A percentile compares a stretch with the other conserved stretches of the same genome.
Conservation (phyloP, 2,329 filamentous ascomycete species). For the Exophiala calicioides region DNA sequence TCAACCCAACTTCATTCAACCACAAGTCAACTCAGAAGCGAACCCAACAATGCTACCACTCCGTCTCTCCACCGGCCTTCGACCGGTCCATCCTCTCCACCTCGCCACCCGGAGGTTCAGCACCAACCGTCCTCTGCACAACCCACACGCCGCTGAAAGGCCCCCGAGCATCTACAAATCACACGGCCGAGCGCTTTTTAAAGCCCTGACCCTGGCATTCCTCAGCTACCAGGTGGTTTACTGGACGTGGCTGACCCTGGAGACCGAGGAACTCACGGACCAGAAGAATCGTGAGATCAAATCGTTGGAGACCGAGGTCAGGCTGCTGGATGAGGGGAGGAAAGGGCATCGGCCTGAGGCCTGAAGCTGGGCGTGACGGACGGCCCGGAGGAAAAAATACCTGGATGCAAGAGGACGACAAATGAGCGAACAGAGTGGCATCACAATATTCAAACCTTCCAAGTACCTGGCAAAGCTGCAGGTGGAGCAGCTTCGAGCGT, state of each 20-base stretch:
- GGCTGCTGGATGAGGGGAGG: conserved; percentile 27
- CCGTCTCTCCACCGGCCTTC: background rate
- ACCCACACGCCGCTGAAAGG: conserved; percentile 4
- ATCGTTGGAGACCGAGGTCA: conserved; percentile 28
- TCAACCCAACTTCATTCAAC: too few relatives aligned
- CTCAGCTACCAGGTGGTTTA: conserved; percentile 52
- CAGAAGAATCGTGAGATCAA: conserved; percentile 39
- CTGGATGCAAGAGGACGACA: background rate
- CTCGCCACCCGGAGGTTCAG: background rate
- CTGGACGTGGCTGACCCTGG: conserved; percentile 50
- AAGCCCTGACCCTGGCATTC: conserved; percentile 51
- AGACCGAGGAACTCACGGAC: conserved; percentile 47
- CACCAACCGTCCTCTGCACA: conserved; percentile 3
- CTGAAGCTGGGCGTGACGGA: background rate
- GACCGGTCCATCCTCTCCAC: background rate
- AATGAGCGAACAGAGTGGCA: conserved; percentile 1
- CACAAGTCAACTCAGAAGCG: background rate
- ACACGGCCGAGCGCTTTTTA: conserved; percentile 45
- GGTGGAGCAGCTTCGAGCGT: too few relatives aligned
- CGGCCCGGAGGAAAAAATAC: background rate
- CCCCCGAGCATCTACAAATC: conserved; percentile 29
- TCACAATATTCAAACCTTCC: too few relatives aligned
- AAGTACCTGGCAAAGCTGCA: too few relatives aligned
- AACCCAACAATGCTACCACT: background rate
- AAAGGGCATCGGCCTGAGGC: conserved; percentile 16